Evolutionary conservation across 768 basidiomycete species (phyloP).

Genomic region (Suillus subluteus): DNA sequence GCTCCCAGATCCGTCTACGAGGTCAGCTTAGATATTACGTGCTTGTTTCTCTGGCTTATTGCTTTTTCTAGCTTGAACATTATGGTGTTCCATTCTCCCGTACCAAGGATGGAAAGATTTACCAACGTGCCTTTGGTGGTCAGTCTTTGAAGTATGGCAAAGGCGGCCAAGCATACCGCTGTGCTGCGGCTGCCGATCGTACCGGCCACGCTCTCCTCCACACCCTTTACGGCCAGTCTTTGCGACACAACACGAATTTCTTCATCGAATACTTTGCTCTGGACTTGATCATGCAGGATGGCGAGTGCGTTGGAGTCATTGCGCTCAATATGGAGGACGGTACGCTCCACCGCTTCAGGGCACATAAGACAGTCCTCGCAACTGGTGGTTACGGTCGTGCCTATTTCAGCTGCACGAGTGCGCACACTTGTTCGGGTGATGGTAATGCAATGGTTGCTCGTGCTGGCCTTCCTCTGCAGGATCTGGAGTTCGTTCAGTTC

Average conservation of each 20-base stretch:
- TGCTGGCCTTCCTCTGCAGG: constrained; percentile 95
- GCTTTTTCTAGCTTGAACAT: constrained; percentile 82
- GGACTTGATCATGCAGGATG: constrained; percentile 97
- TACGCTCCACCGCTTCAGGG: constrained; percentile 96
- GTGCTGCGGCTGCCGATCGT: constrained; percentile 97
- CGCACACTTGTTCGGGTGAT: constrained; percentile 98
- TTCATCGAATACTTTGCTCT: constrained; percentile 99
- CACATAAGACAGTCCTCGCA: constrained; percentile 97
- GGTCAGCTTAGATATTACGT: constrained; percentile 43
- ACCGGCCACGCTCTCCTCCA: constrained; percentile 98
- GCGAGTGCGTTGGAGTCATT: constrained; percentile 98
- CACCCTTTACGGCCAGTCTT: constrained; percentile 98
- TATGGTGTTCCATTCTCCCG: constrained; percentile 98
- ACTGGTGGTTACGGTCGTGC: constrained; percentile 98
- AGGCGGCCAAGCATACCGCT: constrained; percentile 98
- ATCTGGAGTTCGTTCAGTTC: constrained; percentile 99
- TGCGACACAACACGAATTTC: constrained; percentile 99
- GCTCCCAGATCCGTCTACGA: constrained; percentile 94
- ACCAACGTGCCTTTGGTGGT: constrained; percentile 98
- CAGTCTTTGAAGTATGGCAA: constrained; percentile 97
- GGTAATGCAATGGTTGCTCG: constrained; percentile 98
- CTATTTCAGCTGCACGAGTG: constrained; percentile 98
- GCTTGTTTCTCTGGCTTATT: constrained; percentile 4
- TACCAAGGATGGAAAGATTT: constrained; percentile 98
- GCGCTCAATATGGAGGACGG: constrained; percentile 99